A percentile compares a stretch with the other conserved stretches of the same genome.
Conservation (phyloP, 164 flowering plant species). For the Nymphaea thermarum region DNA sequence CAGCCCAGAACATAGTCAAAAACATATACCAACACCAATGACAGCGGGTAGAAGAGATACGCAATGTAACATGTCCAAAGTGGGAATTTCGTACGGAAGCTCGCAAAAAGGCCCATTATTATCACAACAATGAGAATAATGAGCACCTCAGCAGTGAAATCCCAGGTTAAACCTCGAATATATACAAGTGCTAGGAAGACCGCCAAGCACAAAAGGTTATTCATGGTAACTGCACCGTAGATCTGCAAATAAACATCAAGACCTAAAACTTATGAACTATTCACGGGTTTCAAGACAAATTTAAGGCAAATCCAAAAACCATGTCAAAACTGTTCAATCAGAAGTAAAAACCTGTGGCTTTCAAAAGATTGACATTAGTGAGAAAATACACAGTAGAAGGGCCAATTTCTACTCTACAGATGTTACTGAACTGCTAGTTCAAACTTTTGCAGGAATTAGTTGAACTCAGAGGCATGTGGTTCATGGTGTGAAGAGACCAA, state of each 20-base stretch:
- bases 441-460: too few species aligned
- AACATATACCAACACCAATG: conserved; percentile 58
- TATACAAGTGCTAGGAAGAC: conserved; percentile 65
- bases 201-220: conserved; percentile 53
- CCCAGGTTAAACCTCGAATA: conserved; percentile 53
- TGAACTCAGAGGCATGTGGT: too few species aligned
- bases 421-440: too few species aligned
- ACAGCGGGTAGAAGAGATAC: conserved; percentile 52
- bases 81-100: conserved; percentile 61
- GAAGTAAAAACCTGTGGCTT: too few species aligned
- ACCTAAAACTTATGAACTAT: too few species aligned
- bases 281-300: too few species aligned
- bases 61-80: conserved; percentile 64
- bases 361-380: too few species aligned
- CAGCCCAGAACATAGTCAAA: conserved; percentile 57
- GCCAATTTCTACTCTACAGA: too few species aligned
- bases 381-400: too few species aligned
- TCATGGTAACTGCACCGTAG: conserved; percentile 71
- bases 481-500: too few species aligned
- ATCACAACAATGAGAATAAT: conserved; percentile 48
- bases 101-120: conserved; percentile 50
- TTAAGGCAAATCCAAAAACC: too few species aligned
- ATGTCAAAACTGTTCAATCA: too few species aligned
- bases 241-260: conserved; percentile 23
- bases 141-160: conserved; percentile 73